These are phyloP conservation scores for Entomophthora muscae DNA, from an alignment of 371 early-diverging fungal species.

Conservation along the genomic window DNA sequence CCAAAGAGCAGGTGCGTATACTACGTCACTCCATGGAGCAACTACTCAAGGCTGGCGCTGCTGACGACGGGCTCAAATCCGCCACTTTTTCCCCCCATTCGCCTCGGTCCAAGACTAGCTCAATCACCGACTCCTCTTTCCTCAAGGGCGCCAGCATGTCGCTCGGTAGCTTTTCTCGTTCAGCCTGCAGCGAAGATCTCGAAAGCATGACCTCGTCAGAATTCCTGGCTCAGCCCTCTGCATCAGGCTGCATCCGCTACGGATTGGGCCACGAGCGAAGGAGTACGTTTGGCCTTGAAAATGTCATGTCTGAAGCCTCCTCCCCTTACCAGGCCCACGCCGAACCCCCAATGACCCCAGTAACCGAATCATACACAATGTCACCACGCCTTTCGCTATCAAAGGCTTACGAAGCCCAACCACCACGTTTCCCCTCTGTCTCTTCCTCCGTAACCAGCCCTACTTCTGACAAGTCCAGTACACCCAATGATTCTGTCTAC, in stretches of 20 bases:
- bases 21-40: conserved; percentile 1
- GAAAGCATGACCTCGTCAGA: background rate
- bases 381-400: too few species aligned
- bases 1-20: background rate
- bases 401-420: too few species aligned
- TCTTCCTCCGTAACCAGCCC: too few species aligned
- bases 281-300: too few species aligned
- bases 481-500: background rate
- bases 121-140: background rate
- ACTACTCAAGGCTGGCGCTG: background rate
- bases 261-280: background rate
- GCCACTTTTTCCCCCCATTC: background rate
- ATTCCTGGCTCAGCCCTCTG: background rate
- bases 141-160: background rate
- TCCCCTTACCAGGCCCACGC: too few species aligned
- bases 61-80: background rate
- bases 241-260: background rate
- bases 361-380: too few species aligned
- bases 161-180: background rate
- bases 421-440: too few species aligned
- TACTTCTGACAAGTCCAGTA: background rate
- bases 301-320: too few species aligned
- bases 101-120: background rate
- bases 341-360: too few species aligned
- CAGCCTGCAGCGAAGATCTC: conserved; percentile 1